Conservation (phyloP, 805 yeast species). For the Candida michaelii region DNA sequence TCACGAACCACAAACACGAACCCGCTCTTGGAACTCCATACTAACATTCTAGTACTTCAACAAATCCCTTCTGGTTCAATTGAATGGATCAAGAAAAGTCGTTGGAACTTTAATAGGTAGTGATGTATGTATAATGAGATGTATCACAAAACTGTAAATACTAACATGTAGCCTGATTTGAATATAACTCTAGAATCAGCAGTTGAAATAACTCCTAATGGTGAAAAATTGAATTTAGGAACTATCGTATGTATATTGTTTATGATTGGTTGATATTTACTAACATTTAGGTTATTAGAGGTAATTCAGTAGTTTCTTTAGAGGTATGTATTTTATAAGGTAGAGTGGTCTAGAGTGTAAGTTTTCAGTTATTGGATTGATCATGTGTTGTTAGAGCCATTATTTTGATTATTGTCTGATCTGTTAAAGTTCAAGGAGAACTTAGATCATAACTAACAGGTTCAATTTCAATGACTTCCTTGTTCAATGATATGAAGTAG, state of each 20-base stretch:
- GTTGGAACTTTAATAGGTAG: constrained; percentile 84
- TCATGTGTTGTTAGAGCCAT: too few species aligned
- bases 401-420: too few species aligned
- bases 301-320: constrained; percentile 72
- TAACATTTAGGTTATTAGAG: constrained; percentile 55
- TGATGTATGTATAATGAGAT: constrained; percentile 48
- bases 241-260: constrained; percentile 45
- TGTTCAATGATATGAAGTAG: too few species aligned
- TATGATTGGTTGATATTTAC: constrained; percentile 12
- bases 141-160: not conserved
- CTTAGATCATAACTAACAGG: too few species aligned
- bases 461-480: too few species aligned
- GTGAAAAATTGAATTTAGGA: constrained; percentile 59
- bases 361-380: too few species aligned
- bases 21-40: constrained; percentile 8
- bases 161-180: constrained; percentile 51
- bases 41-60: constrained; percentile 62
- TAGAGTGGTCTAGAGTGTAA: too few species aligned
- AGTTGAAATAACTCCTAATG: constrained; percentile 54
- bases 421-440: too few species aligned
- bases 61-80: constrained; percentile 67
- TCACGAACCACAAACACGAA: not conserved
- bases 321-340: constrained; percentile 46
- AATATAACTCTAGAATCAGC: constrained; percentile 74
- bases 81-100: constrained; percentile 77